Evolutionary conservation across 2,329 filamentous ascomycete species (phyloP), one percentile per base, ranked within the genome.

Genomic region (Paracoccidioides brasiliensis): DNA sequence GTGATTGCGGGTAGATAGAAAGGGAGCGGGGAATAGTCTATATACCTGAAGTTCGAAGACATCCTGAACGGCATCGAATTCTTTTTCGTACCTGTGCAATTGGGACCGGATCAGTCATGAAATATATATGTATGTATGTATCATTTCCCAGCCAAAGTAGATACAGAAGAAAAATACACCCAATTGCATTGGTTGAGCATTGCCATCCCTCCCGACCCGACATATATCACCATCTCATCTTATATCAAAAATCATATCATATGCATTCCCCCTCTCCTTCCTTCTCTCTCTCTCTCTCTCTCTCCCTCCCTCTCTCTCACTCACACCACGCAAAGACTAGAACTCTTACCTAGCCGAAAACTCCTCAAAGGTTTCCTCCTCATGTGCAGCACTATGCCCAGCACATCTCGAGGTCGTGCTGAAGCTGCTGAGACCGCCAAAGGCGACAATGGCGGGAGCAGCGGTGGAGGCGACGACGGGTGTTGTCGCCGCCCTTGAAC

Each of bases 281-380:
- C 2, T 2, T 2, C 22, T 22, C 22, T 22, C 22, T 2, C 22
- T 22, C 22, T 1, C 22, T 1, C 22, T 22, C 22, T 2, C 22
- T 22, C 22, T 22, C 22, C 22, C 22, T 22, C 22, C 1, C 22
- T 1, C 22, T 1, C 22, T 1, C 22, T 1, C 22, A 22, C 22
- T 1, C 22, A 22, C 22, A 22, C 22, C 22, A 22, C 22, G 22
- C 22, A 22, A 22, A 22, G 22, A 22, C 22, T 22, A 22, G 22
- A 22, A 22, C 68, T 64, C 78, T 65, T 88, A 98, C 93, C 93
- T 90, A 68, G 90, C 86, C 76, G 88, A 90, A 77, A 98, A 98
- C 79, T 97, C 90, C 80, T 98, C 93, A 67, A 95, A 98, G 68
- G 87, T 95, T 84, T 98, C 93, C 76, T 98, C 93, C 70, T 85